These are phyloP conservation scores for Chondrus crispus DNA, from an alignment of 23 red algal species.

Conservation along the genomic window DNA sequence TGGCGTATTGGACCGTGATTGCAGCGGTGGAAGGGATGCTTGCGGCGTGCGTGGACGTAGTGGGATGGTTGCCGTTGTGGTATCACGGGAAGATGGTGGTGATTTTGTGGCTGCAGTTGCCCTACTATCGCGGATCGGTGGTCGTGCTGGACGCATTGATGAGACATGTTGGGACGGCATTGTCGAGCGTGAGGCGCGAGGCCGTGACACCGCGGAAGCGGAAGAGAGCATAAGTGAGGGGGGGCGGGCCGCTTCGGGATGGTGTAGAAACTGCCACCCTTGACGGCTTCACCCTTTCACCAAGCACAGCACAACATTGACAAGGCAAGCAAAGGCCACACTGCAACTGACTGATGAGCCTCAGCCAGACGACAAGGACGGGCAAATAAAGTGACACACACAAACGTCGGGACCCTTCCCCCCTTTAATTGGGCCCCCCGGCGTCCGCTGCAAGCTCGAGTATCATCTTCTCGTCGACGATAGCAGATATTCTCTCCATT, in stretches of 20 bases:
- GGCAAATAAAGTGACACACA: too few species aligned
- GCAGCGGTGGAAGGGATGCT: conserved; percentile 29
- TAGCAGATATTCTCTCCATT: not conserved
- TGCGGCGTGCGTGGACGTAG: not conserved
- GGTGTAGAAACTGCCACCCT: too few species aligned
- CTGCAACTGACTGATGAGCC: too few species aligned
- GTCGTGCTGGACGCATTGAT: conserved; percentile 31
- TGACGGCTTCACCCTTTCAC: too few species aligned
- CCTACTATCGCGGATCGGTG: conserved; percentile 42
- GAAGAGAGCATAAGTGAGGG: not conserved
- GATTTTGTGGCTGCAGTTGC: conserved; percentile 69
- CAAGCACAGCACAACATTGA: too few species aligned
- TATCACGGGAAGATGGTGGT: conserved; percentile 57
- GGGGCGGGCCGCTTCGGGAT: not conserved
- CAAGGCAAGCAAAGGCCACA: too few species aligned
- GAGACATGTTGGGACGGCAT: not conserved
- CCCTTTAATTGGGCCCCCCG: too few species aligned
- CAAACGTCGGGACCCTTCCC: too few species aligned
- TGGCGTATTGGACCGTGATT: conserved; percentile 54
- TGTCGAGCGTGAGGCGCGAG: conserved; percentile 15
- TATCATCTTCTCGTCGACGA: not conserved
- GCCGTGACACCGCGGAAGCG: conserved; percentile 48
- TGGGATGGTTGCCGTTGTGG: conserved; percentile 72
- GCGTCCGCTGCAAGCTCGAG: too few species aligned
- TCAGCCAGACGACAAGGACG: too few species aligned